A percentile compares a stretch with the other conserved stretches of the same genome.
Conservation (phyloP, 768 basidiomycete species). For the Amanita thiersii region DNA sequence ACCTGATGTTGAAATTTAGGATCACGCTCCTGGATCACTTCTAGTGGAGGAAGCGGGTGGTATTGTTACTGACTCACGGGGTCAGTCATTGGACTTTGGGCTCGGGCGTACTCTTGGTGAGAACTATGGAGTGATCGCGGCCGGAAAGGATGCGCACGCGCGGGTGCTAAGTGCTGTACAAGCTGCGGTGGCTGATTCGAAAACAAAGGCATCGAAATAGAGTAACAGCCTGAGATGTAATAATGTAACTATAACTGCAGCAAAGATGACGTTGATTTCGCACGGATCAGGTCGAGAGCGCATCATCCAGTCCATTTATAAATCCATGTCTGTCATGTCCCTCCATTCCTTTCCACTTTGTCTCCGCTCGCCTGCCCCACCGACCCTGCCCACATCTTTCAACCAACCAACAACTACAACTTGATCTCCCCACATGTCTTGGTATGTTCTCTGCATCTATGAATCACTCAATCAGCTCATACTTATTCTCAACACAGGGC, state of each 20-base stretch:
- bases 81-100: constrained; percentile 74
- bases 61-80: constrained; percentile 77
- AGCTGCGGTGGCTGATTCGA: constrained; percentile 34
- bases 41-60: constrained; percentile 89
- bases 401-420: neutral
- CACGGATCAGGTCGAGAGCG: no score
- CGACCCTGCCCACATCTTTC: neutral
- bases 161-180: constrained; percentile 70
- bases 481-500: constrained; percentile 19
- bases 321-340: no score
- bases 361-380: neutral
- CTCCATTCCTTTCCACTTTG: no score
- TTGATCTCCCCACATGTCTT: neutral
- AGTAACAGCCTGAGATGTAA: no score
- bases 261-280: no score
- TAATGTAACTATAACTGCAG: no score
- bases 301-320: no score
- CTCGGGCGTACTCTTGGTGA: constrained; percentile 77
- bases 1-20: constrained; percentile 32
- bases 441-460: neutral
- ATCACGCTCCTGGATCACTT: constrained; percentile 83
- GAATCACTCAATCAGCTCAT: neutral
- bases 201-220: constrained; percentile 20
- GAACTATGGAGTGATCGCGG: constrained; percentile 85
- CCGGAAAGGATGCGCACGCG: constrained; percentile 61